A percentile compares a stretch with the other conserved stretches of the same genome.
Conservation (phyloP, 2,329 filamentous ascomycete genomes). For the Mycogone perniciosa region DNA sequence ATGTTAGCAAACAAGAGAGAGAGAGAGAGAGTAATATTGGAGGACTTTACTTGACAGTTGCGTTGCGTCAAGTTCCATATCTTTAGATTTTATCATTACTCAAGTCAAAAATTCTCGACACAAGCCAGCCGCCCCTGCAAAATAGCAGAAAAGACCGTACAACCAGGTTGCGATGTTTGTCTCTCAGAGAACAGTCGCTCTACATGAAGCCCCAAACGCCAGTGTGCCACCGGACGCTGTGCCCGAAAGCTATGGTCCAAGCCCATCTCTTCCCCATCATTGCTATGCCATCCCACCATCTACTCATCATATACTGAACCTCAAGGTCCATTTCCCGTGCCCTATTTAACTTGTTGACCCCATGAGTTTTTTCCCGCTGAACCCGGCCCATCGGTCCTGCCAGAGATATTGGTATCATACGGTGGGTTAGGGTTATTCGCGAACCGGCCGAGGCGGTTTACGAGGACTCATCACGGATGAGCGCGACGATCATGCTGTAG, state of each 20-base stretch:
- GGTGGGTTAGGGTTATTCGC: conserved; percentile 9
- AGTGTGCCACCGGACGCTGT: conserved; percentile 24
- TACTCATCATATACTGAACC: conserved; percentile 18
- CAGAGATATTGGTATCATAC: conserved; percentile 14
- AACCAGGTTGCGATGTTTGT: conserved; percentile 3
- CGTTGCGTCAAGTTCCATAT: background rate
- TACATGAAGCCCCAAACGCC: conserved; percentile 25
- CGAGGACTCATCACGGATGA: conserved; percentile 90
- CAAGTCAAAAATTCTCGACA: conserved; percentile 21
- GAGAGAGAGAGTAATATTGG: background rate
- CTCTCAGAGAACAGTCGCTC: conserved; percentile 14
- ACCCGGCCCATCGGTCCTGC: conserved; percentile 9
- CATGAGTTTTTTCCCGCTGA: conserved; percentile 8
- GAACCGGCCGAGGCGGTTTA: conserved; percentile 39
- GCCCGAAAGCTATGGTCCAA: conserved; percentile 25
- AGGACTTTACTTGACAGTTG: no score
- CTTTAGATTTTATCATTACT: conserved; percentile 24
- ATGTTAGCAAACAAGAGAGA: background rate
- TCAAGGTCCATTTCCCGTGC: conserved; percentile 6
- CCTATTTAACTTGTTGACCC: conserved; percentile 3
- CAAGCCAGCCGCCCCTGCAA: background rate
- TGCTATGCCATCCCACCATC: conserved; percentile 22
- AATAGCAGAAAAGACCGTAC: conserved; percentile 1
- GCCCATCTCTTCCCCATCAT: conserved; percentile 21
- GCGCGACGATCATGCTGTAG: conserved; percentile 95